Conservation (phyloP, 2,329 filamentous ascomycete species). For the Septoria petroselini region DNA sequence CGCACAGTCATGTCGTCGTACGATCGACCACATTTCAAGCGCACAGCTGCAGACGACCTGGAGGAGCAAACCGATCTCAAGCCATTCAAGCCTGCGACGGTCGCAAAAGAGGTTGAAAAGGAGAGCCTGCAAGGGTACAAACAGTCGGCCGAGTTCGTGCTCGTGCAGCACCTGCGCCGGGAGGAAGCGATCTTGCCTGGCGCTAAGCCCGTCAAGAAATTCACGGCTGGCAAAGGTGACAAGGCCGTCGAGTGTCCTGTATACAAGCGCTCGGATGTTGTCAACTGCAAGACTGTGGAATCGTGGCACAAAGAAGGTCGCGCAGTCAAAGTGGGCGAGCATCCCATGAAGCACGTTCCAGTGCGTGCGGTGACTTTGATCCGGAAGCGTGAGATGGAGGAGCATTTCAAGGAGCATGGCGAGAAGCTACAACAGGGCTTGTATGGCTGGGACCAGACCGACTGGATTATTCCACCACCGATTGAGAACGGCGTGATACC, state of each 20-base stretch:
- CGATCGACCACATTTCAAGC: conserved; percentile 49
- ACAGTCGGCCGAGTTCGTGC: conserved; percentile 75
- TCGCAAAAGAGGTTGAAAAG: conserved; percentile 49
- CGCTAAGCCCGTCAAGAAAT: conserved; percentile 68
- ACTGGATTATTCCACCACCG: conserved; percentile 94
- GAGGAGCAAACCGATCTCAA: conserved; percentile 78
- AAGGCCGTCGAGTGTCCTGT: conserved; percentile 75
- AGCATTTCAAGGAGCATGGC: conserved; percentile 74
- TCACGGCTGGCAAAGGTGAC: conserved; percentile 71
- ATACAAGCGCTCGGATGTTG: conserved; percentile 73
- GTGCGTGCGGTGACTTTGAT: conserved; percentile 88
- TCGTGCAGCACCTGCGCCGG: conserved; percentile 81
- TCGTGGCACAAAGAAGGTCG: conserved; percentile 98
- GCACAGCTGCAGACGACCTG: conserved; percentile 70
- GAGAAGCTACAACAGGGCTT: conserved; percentile 83
- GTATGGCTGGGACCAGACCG: conserved; percentile 80
- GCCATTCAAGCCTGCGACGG: conserved; percentile 60
- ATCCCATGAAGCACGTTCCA: conserved; percentile 80
- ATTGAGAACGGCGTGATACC: conserved; percentile 75
- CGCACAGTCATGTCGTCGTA: conserved; percentile 75
- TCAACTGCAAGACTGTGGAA: conserved; percentile 83
- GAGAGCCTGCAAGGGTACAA: conserved; percentile 84
- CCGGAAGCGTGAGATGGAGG: conserved; percentile 82
- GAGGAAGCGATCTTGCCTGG: conserved; percentile 79
- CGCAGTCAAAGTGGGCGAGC: conserved; percentile 65